Base-by-base conservation (phyloP, 495 filamentous ascomycete genomes). In the Hyaloscypha bicolor region DNA sequence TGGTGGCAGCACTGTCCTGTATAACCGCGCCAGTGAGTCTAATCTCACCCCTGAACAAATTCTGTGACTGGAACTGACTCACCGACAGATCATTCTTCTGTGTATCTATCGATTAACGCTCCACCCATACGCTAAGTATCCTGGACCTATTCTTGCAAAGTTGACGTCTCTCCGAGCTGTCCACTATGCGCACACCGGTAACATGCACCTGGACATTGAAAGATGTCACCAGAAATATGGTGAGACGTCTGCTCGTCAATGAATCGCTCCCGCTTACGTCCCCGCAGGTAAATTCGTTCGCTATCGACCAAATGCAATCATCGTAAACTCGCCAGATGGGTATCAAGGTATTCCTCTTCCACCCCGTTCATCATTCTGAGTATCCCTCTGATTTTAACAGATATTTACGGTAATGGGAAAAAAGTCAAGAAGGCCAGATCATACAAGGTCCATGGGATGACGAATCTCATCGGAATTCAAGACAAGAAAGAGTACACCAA, bases 351-450 rank as follows among this genome's bases (percentile, higher is more conserved):
- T 4, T 9, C 53, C 4, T 19, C 21, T 8, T 48, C 25, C 2
- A 31, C 0, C 6, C 11, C 42, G 0, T 1, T 37, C 35, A 6
- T 37, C 8, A 37, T 8, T 12, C 35, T 3, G 35, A 3, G 12
- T 12, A 25, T 37, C 35, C 12, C 12, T 37, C 61, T 63, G 42
- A 63, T 11, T 8, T 12, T n/a, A 1, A 4, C 39, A 69, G 78
- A 82, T 12, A 87, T 88, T 71, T 88, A 89, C 71, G 83, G 82
- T 66, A 80, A 81, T 79, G 77, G 77, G 14, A 72, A 82, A 67
- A 88, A 89, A 62, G 86, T 88, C 22, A 77, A 78, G 62, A 90
- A 90, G 71, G 77, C 84, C 63, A 79, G 82, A 64, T 88, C 88
- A 76, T 90, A 90, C 76, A 30, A 31, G 5, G 61, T 35, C 2